phyloP scores from a whole-genome alignment of 768 basidiomycete genomes.

The Amanita thiersii region DNA sequence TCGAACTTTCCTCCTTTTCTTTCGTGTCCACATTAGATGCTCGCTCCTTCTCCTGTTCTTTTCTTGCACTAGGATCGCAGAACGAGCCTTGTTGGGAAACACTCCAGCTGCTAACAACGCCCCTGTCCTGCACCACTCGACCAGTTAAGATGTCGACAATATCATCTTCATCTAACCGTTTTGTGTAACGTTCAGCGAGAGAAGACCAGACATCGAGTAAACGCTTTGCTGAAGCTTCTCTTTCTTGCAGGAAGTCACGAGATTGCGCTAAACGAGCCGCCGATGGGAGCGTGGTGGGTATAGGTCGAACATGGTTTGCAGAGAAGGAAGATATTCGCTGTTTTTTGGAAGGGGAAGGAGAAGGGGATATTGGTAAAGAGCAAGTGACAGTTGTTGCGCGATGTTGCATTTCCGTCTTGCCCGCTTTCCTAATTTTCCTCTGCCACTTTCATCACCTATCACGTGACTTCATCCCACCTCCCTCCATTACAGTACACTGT shows the following conservation, averaged over 20 bases:
- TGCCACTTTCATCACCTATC: no score
- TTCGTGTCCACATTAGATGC: conserved; percentile 34
- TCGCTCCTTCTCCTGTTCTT: conserved; percentile 22
- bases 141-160: conserved; percentile 61
- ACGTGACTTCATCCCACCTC: no score
- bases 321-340: conserved; percentile 7
- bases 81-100: conserved; percentile 45
- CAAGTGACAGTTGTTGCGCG: no score
- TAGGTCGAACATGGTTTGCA: conserved; percentile 13
- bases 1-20: conserved; percentile 43
- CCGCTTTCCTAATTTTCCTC: no score
- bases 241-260: conserved; percentile 40
- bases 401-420: no score
- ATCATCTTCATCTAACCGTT: conserved; percentile 70
- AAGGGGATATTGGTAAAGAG: no score
- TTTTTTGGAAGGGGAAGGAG: conserved; percentile 10
- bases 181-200: conserved; percentile 60
- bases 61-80: conserved; percentile 22
- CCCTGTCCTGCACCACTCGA: conserved; percentile 61
- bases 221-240: conserved; percentile 48
- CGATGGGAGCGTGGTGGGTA: conserved; percentile 24
- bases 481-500: no score
- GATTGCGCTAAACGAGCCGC: conserved; percentile 18
- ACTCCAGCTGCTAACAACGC: conserved; percentile 39
- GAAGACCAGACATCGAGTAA: conserved; percentile 58